Percentiles rank a stretch among this genome's conserved stretches.
These are phyloP conservation scores for Uronychia binucleata DNA, from an alignment of 73 alveolate genomes.

Conservation along the genomic window DNA sequence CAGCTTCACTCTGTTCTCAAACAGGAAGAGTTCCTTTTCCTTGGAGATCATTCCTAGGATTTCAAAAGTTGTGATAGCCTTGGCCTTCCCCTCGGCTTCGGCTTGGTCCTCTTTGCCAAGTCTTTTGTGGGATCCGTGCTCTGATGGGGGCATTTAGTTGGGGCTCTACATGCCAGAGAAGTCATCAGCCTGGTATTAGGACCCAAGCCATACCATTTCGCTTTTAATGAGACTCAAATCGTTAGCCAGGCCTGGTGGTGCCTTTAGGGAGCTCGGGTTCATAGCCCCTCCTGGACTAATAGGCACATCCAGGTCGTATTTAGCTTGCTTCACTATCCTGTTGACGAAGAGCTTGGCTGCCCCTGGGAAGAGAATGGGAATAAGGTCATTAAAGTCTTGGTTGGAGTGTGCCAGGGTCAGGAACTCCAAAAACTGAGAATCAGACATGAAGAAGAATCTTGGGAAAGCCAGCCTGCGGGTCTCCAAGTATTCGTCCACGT, in stretches of 20 bases:
- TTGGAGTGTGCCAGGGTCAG: slow-evolving; percentile 49
- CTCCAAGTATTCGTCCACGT: slow-evolving; percentile 61
- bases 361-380: slow-evolving; percentile 61
- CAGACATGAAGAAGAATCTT: slow-evolving; percentile 71
- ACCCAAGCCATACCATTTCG: too few species aligned
- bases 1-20: slow-evolving; percentile 60
- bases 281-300: not conserved
- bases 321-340: not conserved
- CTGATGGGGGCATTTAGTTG: not conserved
- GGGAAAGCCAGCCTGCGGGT: slow-evolving; percentile 56
- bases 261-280: not conserved
- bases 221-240: not conserved
- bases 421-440: slow-evolving; percentile 64
- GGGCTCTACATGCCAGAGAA: not conserved
- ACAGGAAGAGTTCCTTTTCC: slow-evolving; percentile 61
- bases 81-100: not conserved
- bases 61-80: not conserved
- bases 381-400: slow-evolving; percentile 48
- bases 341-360: slow-evolving; percentile 43
- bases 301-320: not conserved
- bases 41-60: slow-evolving; percentile 68
- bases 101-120: not conserved
- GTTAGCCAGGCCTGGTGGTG: not conserved
- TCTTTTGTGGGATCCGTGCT: not conserved
- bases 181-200: not conserved